Percentiles rank a stretch among this genome's conserved stretches.
These are phyloP conservation scores for Hibiscus trionum DNA, from an alignment of 345 rosid genomes.

Conservation along the genomic window DNA sequence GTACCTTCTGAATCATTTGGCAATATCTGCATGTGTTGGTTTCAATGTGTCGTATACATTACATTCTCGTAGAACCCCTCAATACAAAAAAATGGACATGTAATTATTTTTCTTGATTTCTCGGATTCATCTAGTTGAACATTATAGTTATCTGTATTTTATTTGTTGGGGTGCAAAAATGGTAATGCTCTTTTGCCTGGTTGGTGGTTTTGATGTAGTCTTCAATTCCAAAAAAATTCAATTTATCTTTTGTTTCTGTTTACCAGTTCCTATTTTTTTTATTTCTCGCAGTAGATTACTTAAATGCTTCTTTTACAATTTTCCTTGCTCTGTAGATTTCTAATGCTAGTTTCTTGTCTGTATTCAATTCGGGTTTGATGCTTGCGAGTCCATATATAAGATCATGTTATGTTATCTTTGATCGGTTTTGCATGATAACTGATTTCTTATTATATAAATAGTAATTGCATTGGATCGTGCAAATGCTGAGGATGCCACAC, in stretches of 20 bases:
- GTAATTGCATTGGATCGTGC: slow-evolving; percentile 87
- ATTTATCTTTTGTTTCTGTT: not conserved
- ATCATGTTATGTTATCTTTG: not conserved
- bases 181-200: too few relatives aligned
- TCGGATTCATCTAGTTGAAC: too few relatives aligned
- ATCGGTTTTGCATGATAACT: slow-evolving; percentile 10
- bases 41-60: not conserved
- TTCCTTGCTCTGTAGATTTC: not conserved
- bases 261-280: not conserved
- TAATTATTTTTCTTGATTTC: too few relatives aligned
- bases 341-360: not conserved
- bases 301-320: not conserved
- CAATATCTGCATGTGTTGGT: not conserved
- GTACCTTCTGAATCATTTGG: not conserved
- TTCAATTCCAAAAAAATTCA: not conserved
- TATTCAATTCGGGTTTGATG: not conserved
- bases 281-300: not conserved
- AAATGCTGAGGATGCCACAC: slow-evolving; percentile 75
- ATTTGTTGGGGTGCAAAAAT: too few relatives aligned
- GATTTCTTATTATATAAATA: slow-evolving; percentile 30
- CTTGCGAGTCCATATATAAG: not conserved
- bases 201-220: not conserved
- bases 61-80: not conserved
- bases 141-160: too few relatives aligned
- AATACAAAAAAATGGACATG: too few relatives aligned